Conservation (phyloP, 345 rosid species). For the Durio zibethinus region DNA sequence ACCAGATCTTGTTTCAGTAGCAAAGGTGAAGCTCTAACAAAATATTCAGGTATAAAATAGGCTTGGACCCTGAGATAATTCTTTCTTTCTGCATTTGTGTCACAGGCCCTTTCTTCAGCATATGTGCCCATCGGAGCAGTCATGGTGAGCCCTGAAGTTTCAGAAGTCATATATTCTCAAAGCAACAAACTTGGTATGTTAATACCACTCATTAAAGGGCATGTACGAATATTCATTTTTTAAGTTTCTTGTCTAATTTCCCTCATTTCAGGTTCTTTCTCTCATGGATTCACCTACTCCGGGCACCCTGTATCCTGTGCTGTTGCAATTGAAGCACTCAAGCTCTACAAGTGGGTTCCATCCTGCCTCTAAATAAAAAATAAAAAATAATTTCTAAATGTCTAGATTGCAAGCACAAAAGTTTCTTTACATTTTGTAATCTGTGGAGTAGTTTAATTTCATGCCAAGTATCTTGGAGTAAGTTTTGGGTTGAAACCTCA, state of each 20-base stretch:
- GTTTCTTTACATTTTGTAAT: not conserved
- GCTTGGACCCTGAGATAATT: not conserved
- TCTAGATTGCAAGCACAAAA: not conserved
- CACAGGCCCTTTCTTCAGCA: constrained; percentile 87
- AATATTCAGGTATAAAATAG: not conserved
- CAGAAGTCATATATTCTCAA: constrained; percentile 86
- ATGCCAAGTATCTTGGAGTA: not conserved
- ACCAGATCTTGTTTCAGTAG: constrained; percentile 29
- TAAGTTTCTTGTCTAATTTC: constrained; percentile 3
- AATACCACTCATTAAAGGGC: not conserved
- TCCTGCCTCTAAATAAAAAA: not conserved
- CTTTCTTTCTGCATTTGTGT: constrained; percentile 11
- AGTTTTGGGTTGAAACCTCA: not conserved
- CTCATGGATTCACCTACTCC: constrained; percentile 95
- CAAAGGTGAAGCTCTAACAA: constrained; percentile 57
- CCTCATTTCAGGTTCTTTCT: constrained; percentile 57
- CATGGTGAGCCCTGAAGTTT: constrained; percentile 73
- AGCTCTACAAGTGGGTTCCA: constrained; percentile 52
- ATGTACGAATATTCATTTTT: not conserved
- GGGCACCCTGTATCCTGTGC: constrained; percentile 98
- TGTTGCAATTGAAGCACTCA: constrained; percentile 72
- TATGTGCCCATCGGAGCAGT: constrained; percentile 96
- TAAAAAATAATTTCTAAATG: not conserved
- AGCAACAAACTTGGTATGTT: constrained; percentile 89
- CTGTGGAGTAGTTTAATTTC: not conserved